These are phyloP conservation scores for Excoecaria agallocha DNA, from an alignment of 345 rosid species.

Conservation along the genomic window DNA sequence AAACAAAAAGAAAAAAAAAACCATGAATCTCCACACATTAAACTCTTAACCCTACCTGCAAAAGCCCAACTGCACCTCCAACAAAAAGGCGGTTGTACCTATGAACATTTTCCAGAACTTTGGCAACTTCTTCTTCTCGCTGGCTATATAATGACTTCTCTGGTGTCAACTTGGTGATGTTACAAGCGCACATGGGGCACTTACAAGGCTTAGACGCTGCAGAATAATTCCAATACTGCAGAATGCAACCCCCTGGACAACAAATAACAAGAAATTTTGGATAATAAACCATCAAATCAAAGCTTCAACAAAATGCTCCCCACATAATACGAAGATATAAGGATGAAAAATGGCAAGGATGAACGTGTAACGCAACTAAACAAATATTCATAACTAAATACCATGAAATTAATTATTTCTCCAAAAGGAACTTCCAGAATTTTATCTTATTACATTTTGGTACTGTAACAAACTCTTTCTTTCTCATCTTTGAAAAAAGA, in stretches of 20 bases:
- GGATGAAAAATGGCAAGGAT: background rate
- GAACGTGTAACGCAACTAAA: background rate
- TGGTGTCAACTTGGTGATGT: slow-evolving; percentile 55
- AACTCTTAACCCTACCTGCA: slow-evolving; percentile 46
- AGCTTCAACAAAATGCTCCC: background rate
- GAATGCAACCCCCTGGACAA: slow-evolving; percentile 63
- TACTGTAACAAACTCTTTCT: background rate
- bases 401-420: background rate
- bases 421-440: background rate
- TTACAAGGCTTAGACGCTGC: slow-evolving; percentile 74
- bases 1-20: background rate
- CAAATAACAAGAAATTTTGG: background rate
- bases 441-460: background rate
- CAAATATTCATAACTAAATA: background rate
- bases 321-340: background rate
- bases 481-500: background rate
- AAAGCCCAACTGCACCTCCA: slow-evolving; percentile 60
- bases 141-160: slow-evolving; percentile 44
- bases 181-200: slow-evolving; percentile 79
- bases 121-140: slow-evolving; percentile 47
- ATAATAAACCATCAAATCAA: background rate
- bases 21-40: background rate
- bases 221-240: slow-evolving; percentile 86
- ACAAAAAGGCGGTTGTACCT: slow-evolving; percentile 75
- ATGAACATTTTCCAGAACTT: slow-evolving; percentile 53